Percentiles rank a stretch among this genome's conserved stretches.
Evolutionary conservation across 129 eudicot genomes (phyloP).

Genomic region (Escallonia rubra): DNA sequence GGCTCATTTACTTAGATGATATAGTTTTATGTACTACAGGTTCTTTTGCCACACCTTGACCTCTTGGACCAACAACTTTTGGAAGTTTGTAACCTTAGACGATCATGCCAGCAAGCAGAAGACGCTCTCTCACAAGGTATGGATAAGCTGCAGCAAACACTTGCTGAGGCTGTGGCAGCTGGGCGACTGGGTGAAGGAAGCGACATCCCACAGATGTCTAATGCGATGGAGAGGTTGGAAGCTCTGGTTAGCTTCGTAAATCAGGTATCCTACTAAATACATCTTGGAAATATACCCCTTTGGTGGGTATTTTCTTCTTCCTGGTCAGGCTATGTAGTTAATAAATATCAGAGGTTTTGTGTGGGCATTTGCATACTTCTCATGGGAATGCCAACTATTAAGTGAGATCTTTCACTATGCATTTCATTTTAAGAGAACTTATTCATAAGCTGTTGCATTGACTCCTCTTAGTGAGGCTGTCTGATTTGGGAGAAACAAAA

Average conservation of each 20-base stretch:
- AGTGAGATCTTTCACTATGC: too few species aligned
- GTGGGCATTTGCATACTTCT: too few species aligned
- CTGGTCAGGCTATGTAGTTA: too few species aligned
- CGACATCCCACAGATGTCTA: constrained; percentile 46
- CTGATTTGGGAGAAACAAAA: too few species aligned
- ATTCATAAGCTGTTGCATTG: too few species aligned
- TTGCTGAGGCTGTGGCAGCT: constrained; percentile 53
- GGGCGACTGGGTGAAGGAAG: constrained; percentile 46
- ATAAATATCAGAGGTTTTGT: too few species aligned
- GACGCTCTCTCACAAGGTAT: constrained; percentile 94
- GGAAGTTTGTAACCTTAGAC: constrained; percentile 57
- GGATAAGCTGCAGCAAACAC: constrained; percentile 65
- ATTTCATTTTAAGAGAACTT: too few species aligned
- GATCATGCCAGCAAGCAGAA: constrained; percentile 94
- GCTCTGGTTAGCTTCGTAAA: constrained; percentile 61
- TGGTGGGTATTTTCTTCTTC: too few species aligned
- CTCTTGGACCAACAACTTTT: constrained; percentile 58
- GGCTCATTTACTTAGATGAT: neutral
- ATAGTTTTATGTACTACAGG: constrained; percentile 24
- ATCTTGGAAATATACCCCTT: too few species aligned
- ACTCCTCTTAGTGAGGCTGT: too few species aligned
- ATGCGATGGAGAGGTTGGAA: constrained; percentile 61
- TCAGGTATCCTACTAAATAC: constrained; percentile 44
- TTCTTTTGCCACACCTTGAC: constrained; percentile 66
- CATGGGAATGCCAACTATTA: too few species aligned